Base-by-base conservation (phyloP, 2,329 filamentous ascomycete genomes). In the Chaetomiaceae sp. region DNA sequence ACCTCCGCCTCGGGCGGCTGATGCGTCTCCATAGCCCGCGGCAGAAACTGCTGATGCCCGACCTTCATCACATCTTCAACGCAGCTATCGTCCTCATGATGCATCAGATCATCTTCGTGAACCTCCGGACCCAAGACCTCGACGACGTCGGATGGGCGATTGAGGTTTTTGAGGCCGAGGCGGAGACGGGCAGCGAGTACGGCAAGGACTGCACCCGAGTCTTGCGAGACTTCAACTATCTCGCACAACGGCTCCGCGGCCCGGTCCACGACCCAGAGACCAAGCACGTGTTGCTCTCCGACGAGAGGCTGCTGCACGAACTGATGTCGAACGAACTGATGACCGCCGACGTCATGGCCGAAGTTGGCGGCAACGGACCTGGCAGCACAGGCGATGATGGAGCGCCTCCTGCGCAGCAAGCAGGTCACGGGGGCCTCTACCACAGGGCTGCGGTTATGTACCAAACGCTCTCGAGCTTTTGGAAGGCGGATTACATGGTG, bases 31-130 rank as follows among this genome's bases (percentile, higher is more conserved):
- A 68, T 5, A 66, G 65, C 36, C 58, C 61, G 7, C 61, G 41
- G 15, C 60, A 63, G 12, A 71, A 68, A 51, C 63, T 73, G 3
- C 62, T 72, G 8, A 66, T 73, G 33, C 63, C 67, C 0, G 68
- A 68, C 9, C 61, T 75, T 40, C 72, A 75, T 58, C 67, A 69
- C 52, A 64, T 75, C 32, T 75, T 76, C 62, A 74, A 73, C 55
- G 71, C 73, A 3, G 69, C 71, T 45, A 63, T 74, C 30, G 64
- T 74, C 15, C 62, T 76, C 26, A 65, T 73, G 44, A 62, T 76
- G 43, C 65, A 70, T 48, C 65, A 69, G 48, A 62, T 75, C 19
- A 60, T 72, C 3, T 64, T 64, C 33, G 58, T 62, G 18, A 60
- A 64, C 24, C 51, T 61, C 10, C 52, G 55, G 38, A 59, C 54